Percentiles rank a stretch among this genome's conserved stretches.
These are phyloP conservation scores for Lactifluus piperatus DNA, from an alignment of 768 basidiomycete genomes.

Conservation along the genomic window DNA sequence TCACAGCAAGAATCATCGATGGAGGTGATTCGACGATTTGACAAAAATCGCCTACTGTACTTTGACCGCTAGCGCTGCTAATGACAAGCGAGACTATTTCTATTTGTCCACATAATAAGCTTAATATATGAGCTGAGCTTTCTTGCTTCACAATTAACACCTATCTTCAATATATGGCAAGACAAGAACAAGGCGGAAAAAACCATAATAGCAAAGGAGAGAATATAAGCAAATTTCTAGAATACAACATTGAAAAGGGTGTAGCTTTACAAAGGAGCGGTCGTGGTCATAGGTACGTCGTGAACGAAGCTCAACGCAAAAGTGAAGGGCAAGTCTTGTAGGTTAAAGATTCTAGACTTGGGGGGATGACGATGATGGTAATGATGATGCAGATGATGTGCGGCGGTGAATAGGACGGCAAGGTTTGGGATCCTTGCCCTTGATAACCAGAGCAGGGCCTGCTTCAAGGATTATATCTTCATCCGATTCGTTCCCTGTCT, in stretches of 20 bases:
- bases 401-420: conserved; percentile 2
- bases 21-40: no score
- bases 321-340: not conserved
- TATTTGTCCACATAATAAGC: not conserved
- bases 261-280: not conserved
- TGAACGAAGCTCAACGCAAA: not conserved
- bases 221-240: conserved; percentile 4
- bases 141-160: no score
- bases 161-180: no score
- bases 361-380: not conserved
- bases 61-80: no score
- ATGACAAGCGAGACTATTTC: not conserved
- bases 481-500: conserved; percentile 43
- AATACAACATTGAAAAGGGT: conserved; percentile 7
- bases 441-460: conserved; percentile 52
- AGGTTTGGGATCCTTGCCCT: conserved; percentile 22
- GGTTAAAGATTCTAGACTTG: not conserved
- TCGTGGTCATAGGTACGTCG: not conserved
- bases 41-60: no score
- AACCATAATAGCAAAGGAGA: not conserved
- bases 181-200: not conserved
- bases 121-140: not conserved
- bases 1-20: no score
- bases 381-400: not conserved
- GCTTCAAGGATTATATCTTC: conserved; percentile 69